Evolutionary conservation across 208 protist genomes (phyloP), one percentile per base, ranked within the genome.

Genomic region (Trypanosoma caninum): DNA sequence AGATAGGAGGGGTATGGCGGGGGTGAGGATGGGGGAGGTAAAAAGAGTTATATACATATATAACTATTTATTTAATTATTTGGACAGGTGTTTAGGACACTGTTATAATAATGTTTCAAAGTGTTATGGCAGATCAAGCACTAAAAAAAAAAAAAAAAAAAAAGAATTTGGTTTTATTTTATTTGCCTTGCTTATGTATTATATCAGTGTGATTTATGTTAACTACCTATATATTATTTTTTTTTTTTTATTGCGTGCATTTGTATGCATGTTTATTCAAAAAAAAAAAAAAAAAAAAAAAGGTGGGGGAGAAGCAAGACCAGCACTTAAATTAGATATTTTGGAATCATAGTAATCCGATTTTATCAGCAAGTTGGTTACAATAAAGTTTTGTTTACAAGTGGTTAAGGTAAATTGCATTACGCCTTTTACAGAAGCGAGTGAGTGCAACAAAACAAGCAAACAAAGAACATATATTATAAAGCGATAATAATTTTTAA

Each of bases 241-340:
- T 13, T 56, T 59, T 34, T 61, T 23, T 51, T 53, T 30, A 18
- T 53, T 51, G 23, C 34, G 13, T 69, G 5, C 34, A 48, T 69
- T 20, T 62, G 23, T 69, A 30, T 48, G 35, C 38, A 51, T 56
- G 7, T 5, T 18, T 60, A 14, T 4, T 55, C 8, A 16, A 44
- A 23, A 16, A 45, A 44, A 13, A 44, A 13, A 13, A 22, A 38
- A 40, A 27, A 59, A 22, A 44, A 33, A 37, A 59, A 42, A 59
- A 20, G 35, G 23, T 38, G 14, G 28, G 20, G 33, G 18, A 31
- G 2, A 28, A 59, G 10, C 14, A 42, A 57, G 31, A 28, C 51
- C 37, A 42, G 31, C 2, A 42, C 37, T 25, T 1, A 57, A 33
- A n/a, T 23, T 30, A 25, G 44, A 48, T n/a, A n/a, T n/a, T n/a